Evolutionary conservation across 768 basidiomycete genomes (phyloP), one percentile per base, ranked within the genome.

Genomic region (Termitomyces bulborhizus): DNA sequence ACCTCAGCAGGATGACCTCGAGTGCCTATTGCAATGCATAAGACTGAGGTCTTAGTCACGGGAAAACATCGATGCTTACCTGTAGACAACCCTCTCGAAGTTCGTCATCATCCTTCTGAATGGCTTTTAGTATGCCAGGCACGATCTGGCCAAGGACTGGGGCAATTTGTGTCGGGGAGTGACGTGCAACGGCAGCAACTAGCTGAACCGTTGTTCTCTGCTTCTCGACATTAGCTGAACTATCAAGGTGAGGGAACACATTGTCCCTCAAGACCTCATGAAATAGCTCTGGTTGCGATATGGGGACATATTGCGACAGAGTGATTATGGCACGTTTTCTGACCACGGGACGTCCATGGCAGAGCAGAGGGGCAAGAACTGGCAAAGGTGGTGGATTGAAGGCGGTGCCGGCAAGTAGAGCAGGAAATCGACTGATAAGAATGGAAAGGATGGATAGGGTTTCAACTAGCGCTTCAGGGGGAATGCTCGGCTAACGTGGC

Each of bases 281-380:
- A 65, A 90, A 89, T 9, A 89, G 69, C 3, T 76, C 73, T 4
- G 83, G 75, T 40, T 81, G 82, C 8, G 87, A 86, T 42, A 83
- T 82, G 15, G 86, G 88, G 39, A 94, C 78, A 66, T 93, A 89
- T 60, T 93, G 90, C 0, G 92, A 88, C 41, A 93, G 69, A 0
- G 93, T 91, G 37, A 85, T 75, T 56, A 98, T 94, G 2, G 93
- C 90, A 50, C 94, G 88, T 74, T 98, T 98, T 49, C 95, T 84
- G 51, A 98, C 90, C 0, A 93, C 92, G 9, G 89, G 82, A 4
- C 93, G 85, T 7, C 78, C 65, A 70, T 88, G 90, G n/a, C 76
- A 78, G 45, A 92, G 80, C 31, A 90, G 78, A 37, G 83, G 90
- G 0, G 82, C 86, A 53, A 89, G 79, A 18, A 86, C 83, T 5